Evolutionary conservation across 176 grass and related monocot genomes (phyloP), one percentile per base, ranked within the genome.

Genomic region (Aegilops sharonensis): DNA sequence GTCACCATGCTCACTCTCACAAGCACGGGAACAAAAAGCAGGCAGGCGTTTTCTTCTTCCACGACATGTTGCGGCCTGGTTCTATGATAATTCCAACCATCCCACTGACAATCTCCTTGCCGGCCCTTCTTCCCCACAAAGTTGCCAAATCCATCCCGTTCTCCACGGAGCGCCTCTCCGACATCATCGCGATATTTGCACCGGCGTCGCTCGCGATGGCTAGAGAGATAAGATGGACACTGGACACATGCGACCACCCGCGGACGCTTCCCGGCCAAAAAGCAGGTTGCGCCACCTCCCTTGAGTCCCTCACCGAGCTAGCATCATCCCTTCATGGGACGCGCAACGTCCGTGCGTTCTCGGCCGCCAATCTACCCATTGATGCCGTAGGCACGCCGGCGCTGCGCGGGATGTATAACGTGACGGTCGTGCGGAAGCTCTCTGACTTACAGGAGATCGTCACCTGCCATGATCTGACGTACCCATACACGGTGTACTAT

Each of bases 251-350:
- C 70, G 78, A 90, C 50, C 12, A 25, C 40, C 88, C 37, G 4
- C 9, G 18, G 3, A 21, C 9, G 9, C 39, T 66, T 10, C 8
- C 25, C 0, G 83, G 78, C 4, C 13, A 90, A 61, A 68, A 13
- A 5, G 42, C 65, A 9, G 18, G 14, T 1, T 90, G 83, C 48
- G 83, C 78, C 62, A 82, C 88, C 43, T 86, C 83, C n/a, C 42
- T 90, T 25, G 88, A 90, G 83, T 86, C 88, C 5, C 73, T 90
- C 13, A 37, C 59, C 13, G 72, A 85, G 4, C 61, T 90, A 48
- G 14, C 45, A 8, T 8, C 4, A 12, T 35, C 20, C 2, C 72
- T 32, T 11, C 83, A 86, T 3, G 48, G 70, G 25, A 86, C 83
- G 1, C 47, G 3, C 0, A 32, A 82, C 8, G 3, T 90, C 68